Evolutionary conservation across 2,329 filamentous ascomycete species (phyloP), one percentile per base, ranked within the genome.

Genomic region (Lomentospora prolificans): DNA sequence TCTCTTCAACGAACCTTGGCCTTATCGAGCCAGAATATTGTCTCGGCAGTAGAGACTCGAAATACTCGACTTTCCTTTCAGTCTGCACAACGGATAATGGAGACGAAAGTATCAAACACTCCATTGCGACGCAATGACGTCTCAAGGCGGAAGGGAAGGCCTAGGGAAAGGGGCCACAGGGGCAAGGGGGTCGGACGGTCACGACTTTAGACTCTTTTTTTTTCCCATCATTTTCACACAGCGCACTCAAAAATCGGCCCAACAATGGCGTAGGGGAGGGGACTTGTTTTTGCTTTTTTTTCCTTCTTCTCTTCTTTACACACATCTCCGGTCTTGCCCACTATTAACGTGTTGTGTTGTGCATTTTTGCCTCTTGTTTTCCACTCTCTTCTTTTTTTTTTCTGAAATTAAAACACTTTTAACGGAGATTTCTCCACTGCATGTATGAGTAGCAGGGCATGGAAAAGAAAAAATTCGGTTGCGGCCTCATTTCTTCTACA

Each of bases 361-460:
- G 19, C 51, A 14, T 51, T 57, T 53, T 36, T 41, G 50, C 30
- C 41, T 51, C 33, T 41, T 51, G 28, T 51, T 25, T 30, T 44
- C 22, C 14, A 54, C 27, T 33, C 33, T 41, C n/a, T 12, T 36
- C 25, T 50, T 52, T 48, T 39, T 54, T 22, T 19, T 51, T 51
- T 31, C 39, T 55, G 33, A 46, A 50, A 55, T 57, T 39, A 17
- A 54, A 39, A 19, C 27, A 41, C 31, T 22, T 25, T 24, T 55
- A 28, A 44, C 28, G 50, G 53, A 51, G 31, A 55, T 53, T 48
- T 41, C 46, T 24, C 44, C 48, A 50, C 31, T 55, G 28, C 48
- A 39, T 57, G 55, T 53, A 57, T 53, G 46, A 55, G 44, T 55
- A 57, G 46, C 52, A 57, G 56, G 55, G 48, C 52, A 53, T 55